phyloP scores from a whole-genome alignment of 805 yeast genomes.

The Grigorovia jiainica region DNA sequence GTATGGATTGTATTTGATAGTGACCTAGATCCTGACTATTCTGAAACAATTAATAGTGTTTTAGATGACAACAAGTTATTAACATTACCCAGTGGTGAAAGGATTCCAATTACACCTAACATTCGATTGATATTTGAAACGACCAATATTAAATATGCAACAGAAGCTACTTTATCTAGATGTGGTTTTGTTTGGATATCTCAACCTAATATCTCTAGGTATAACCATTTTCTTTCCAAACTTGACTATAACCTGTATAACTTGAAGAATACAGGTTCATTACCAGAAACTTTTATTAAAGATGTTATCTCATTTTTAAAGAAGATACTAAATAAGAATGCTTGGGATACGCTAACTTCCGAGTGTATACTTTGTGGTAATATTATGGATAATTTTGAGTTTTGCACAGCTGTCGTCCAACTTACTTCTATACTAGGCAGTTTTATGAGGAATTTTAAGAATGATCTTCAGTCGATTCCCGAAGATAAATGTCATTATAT shows the following conservation, averaged over 20 bases:
- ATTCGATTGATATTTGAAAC: slow-evolving; percentile 71
- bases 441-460: no score
- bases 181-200: slow-evolving; percentile 83
- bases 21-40: slow-evolving; percentile 90
- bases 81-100: slow-evolving; percentile 85
- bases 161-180: slow-evolving; percentile 87
- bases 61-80: slow-evolving; percentile 77
- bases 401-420: neutral
- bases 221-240: neutral
- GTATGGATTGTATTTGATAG: slow-evolving; percentile 87
- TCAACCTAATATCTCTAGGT: neutral
- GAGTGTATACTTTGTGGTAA: no score
- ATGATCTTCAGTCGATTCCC: no score
- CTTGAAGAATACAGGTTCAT: neutral
- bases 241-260: neutral
- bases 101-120: slow-evolving; percentile 56
- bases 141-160: slow-evolving; percentile 52
- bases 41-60: slow-evolving; percentile 81
- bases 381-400: no score
- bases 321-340: no score
- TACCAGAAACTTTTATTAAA: neutral
- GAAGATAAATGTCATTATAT: no score
- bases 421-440: no score
- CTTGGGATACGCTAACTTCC: no score
- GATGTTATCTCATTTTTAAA: no score